Conservation (phyloP, 352 stramenopile genomes). For the Phytophthora lateralis region DNA sequence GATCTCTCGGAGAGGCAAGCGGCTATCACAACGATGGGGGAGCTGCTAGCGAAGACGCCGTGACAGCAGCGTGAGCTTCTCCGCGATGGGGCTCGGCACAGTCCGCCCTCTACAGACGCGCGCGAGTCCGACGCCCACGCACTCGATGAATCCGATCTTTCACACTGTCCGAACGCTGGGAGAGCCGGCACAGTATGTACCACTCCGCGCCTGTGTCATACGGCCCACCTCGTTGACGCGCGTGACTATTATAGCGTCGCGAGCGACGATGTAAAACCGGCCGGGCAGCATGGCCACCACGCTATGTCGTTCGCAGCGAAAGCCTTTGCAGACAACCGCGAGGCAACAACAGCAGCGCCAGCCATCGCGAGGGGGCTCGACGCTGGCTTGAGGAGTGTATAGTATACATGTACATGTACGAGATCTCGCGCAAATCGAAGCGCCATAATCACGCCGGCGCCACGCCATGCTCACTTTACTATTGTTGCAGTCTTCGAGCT, state of each 20-base stretch:
- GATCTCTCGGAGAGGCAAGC: constrained; percentile 13
- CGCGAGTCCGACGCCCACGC: constrained; percentile 1
- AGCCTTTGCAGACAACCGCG: constrained; percentile 10
- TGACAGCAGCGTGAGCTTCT: background rate
- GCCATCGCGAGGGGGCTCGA: background rate
- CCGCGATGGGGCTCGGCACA: background rate
- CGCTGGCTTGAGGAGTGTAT: constrained; percentile 12
- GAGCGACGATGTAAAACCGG: constrained; percentile 14
- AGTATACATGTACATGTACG: background rate
- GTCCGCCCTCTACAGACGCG: constrained; percentile 22
- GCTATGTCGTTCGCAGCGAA: constrained; percentile 8
- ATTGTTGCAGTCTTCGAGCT: constrained; percentile 20
- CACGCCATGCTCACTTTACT: constrained; percentile 19
- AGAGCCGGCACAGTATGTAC: constrained; percentile 15
- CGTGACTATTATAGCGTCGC: background rate
- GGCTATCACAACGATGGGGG: constrained; percentile 27
- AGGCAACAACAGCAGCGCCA: constrained; percentile 20
- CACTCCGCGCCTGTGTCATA: constrained; percentile 21
- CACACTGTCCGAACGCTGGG: constrained; percentile 20
- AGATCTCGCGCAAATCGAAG: constrained; percentile 22
- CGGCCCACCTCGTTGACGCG: constrained; percentile 4
- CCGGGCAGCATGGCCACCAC: constrained; percentile 7
- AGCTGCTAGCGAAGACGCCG: background rate
- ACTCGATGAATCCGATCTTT: constrained; percentile 14
- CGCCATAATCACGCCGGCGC: constrained; percentile 16